A percentile compares a stretch with the other conserved stretches of the same genome.
These are phyloP conservation scores for Phylloporus sp. DNA, from an alignment of 1,284 basidiomycete genomes.

Conservation along the genomic window DNA sequence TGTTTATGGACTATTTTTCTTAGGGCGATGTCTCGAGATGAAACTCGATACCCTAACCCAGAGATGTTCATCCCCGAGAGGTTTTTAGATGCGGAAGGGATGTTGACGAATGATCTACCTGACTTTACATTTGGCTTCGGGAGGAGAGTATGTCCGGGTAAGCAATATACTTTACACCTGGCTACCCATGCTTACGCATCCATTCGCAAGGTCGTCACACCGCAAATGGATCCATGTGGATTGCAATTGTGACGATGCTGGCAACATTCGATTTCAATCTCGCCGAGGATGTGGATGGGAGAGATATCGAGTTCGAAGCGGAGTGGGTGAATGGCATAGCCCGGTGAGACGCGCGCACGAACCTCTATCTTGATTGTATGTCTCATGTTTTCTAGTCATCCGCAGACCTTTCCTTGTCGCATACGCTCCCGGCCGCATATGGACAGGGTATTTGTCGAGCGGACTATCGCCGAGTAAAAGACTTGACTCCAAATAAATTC, in stretches of 20 bases:
- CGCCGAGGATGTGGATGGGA: conserved; percentile 25
- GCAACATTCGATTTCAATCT: conserved; percentile 34
- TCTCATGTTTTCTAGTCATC: neutral
- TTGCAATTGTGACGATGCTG: conserved; percentile 32
- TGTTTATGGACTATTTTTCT: too few species aligned
- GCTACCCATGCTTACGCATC: neutral
- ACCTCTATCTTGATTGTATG: neutral
- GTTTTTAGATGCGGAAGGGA: conserved; percentile 29
- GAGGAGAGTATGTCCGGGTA: conserved; percentile 32
- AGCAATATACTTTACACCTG: neutral
- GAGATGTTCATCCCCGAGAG: conserved; percentile 34
- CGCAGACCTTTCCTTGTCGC: conserved; percentile 20
- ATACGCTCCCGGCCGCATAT: conserved; percentile 24
- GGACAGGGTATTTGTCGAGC: conserved; percentile 16
- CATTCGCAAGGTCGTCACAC: conserved; percentile 24
- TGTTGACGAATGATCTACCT: conserved; percentile 25
- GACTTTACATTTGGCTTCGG: conserved; percentile 38
- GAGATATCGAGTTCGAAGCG: conserved; percentile 24
- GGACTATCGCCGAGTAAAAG: neutral
- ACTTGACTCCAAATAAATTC: too few species aligned
- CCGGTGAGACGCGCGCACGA: conserved; percentile 18
- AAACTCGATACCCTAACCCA: conserved; percentile 30
- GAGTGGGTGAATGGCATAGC: conserved; percentile 16
- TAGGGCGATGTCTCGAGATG: conserved; percentile 38
- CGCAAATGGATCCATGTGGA: conserved; percentile 30